Evolutionary conservation across 2,329 filamentous ascomycete species (phyloP).

Genomic region (Colletotrichum zoysiae): DNA sequence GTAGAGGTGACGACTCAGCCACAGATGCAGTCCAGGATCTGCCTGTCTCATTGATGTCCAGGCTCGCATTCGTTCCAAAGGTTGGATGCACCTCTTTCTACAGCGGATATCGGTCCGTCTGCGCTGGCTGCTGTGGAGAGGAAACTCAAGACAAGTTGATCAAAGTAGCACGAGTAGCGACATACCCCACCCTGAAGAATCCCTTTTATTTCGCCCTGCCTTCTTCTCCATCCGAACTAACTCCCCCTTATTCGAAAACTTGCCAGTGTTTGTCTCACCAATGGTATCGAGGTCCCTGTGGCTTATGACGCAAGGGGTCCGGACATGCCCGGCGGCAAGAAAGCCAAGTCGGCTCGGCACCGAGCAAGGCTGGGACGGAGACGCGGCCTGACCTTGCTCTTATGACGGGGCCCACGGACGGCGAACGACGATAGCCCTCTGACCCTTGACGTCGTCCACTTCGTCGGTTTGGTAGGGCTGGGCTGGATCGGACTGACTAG

Average conservation of each 20-base stretch:
- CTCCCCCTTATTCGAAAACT: conserved; percentile 4
- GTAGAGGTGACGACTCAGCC: conserved; percentile 35
- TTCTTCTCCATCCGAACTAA: neutral
- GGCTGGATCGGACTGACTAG: conserved; percentile 21
- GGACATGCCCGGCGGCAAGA: conserved; percentile 33
- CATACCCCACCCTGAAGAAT: conserved; percentile 12
- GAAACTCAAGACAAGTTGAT: conserved; percentile 11
- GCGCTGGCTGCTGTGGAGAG: conserved; percentile 14
- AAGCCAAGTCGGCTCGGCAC: conserved; percentile 39
- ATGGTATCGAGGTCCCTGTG: conserved; percentile 17
- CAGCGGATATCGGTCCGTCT: conserved; percentile 30
- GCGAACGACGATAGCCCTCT: conserved; percentile 3
- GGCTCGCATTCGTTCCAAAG: neutral
- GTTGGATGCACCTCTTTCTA: conserved; percentile 28
- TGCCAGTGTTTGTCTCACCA: conserved; percentile 33
- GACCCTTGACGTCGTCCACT: conserved; percentile 16
- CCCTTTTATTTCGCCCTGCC: neutral
- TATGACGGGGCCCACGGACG: conserved; percentile 25
- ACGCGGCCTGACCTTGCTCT: conserved; percentile 39
- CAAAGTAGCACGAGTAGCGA: neutral
- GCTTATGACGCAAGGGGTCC: conserved; percentile 37
- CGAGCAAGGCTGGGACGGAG: conserved; percentile 34
- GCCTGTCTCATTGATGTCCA: conserved; percentile 15
- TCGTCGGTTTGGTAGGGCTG: conserved; percentile 27
- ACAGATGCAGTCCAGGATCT: conserved; percentile 16